Base-by-base conservation (phyloP, 73 alveolate species). In the Effrenium voratum region DNA sequence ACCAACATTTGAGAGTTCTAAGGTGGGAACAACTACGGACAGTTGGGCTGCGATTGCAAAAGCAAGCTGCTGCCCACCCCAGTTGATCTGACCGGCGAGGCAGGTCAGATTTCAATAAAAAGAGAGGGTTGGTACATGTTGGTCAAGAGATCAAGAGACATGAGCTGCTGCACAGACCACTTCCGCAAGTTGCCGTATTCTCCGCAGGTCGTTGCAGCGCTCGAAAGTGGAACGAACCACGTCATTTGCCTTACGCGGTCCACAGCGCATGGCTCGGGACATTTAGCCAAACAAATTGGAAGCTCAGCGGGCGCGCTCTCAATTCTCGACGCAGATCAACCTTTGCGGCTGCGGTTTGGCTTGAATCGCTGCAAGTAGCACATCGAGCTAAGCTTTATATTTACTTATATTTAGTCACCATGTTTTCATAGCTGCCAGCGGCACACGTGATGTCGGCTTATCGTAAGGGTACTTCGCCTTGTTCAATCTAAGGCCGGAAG, bases 191-290 rank as follows among this genome's bases (percentile, higher is more conserved):
- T 34, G 22, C 73, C 13, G 13, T 26, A 30, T 63, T 12, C 26
- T 19, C 26, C 63, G 63, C 45, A 60, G 70, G 85, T 32, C 52
- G 34, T 87, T 16, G 72, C 41, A 19, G 83, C 84, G 34, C 22
- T 87, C 22, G 95, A 43, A 70, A 16, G 95, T 28, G 95, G 95
- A n/a, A 76, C 95, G 36, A 87, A 87, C 70, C 95, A 87, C 40
- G 84, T 87, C 52, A 87, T 87, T 44, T 87, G 95, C 95, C 83
- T 87, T 38, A 28, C 84, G 45, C 16, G 60, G 32, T n/a, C n/a
- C 50, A 49, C 6, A 12, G 57, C 47, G 36, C 44, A 36, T 45
- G 45, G 91, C 46, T 16, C 16, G 63, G 12, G 30, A 36, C 22
- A 6, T 36, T 26, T 26, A 22, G 81, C 81, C 81, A 22, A 70